Evolutionary conservation across 306 rosid species (phyloP).

Genomic region (Glycine soja): DNA sequence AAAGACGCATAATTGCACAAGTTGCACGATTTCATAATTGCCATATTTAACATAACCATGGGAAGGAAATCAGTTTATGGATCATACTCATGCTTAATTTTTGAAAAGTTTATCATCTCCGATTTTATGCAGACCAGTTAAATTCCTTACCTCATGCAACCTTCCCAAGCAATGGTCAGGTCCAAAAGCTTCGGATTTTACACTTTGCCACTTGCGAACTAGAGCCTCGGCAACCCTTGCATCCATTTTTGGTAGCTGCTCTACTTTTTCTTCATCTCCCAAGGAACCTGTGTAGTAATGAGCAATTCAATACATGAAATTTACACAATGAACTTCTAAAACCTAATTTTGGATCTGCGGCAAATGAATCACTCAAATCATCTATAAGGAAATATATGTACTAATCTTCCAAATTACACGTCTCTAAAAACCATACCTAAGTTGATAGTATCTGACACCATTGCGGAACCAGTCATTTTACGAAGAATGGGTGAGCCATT

Average conservation of each 20-base stretch:
- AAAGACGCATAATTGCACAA: constrained; percentile 33
- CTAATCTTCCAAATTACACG: constrained; percentile 27
- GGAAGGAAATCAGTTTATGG: constrained; percentile 7
- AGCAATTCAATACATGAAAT: constrained; percentile 24
- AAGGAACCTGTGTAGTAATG: constrained; percentile 52
- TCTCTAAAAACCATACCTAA: constrained; percentile 61
- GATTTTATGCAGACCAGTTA: constrained; percentile 25
- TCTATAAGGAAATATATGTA: neutral
- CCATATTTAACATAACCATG: constrained; percentile 25
- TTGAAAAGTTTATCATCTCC: neutral
- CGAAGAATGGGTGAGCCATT: constrained; percentile 50
- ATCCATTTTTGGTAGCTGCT: constrained; percentile 76
- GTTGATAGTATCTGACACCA: constrained; percentile 57
- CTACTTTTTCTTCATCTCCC: constrained; percentile 59
- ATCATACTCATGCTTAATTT: constrained; percentile 1
- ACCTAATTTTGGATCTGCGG: constrained; percentile 28
- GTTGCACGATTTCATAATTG: neutral
- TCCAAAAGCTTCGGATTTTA: constrained; percentile 91
- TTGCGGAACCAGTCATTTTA: constrained; percentile 56
- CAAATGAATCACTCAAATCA: constrained; percentile 29
- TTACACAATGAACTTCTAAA: constrained; percentile 26
- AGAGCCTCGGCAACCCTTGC: constrained; percentile 90
- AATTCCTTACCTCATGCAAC: constrained; percentile 69
- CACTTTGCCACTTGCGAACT: constrained; percentile 88
- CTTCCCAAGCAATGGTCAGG: constrained; percentile 72